Conservation (phyloP, 2,329 filamentous ascomycete species). For the Colletotrichum spinosum region DNA sequence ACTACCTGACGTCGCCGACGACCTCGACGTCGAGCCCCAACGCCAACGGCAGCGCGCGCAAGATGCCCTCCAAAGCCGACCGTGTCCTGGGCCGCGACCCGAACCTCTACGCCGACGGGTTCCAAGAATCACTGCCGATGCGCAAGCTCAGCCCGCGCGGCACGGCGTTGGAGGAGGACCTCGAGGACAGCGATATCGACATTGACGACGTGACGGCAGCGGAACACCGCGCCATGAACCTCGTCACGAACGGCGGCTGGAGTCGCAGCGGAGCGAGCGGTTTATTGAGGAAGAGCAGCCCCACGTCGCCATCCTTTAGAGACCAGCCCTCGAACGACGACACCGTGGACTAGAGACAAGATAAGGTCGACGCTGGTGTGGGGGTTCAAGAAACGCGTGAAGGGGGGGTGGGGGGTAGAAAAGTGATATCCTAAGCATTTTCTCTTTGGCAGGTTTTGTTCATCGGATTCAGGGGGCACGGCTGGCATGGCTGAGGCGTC, state of each 20-base stretch:
- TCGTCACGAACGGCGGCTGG: constrained; percentile 54
- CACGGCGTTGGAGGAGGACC: constrained; percentile 56
- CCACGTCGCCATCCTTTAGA: constrained; percentile 31
- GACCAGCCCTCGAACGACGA: constrained; percentile 29
- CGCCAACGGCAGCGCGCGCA: constrained; percentile 45
- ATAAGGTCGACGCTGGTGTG: too few relatives aligned
- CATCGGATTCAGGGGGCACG: constrained; percentile 4
- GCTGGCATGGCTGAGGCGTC: constrained; percentile 24
- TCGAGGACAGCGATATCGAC: constrained; percentile 49
- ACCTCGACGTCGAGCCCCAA: constrained; percentile 23
- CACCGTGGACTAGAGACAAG: constrained; percentile 30
- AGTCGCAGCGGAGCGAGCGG: constrained; percentile 56
- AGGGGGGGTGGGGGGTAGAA: not conserved
- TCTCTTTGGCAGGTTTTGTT: constrained; percentile 5
- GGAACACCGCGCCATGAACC: constrained; percentile 59
- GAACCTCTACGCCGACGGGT: constrained; percentile 64
- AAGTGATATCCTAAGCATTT: constrained; percentile 32
- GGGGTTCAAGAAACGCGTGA: not conserved
- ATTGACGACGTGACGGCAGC: constrained; percentile 52
- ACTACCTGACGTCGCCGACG: constrained; percentile 42
- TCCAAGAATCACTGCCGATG: constrained; percentile 56
- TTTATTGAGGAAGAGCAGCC: constrained; percentile 52
- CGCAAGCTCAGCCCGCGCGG: constrained; percentile 60
- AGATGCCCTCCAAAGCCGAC: constrained; percentile 67
- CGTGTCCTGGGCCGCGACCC: constrained; percentile 69